Evolutionary conservation across 805 yeast species (phyloP), one percentile per base, ranked within the genome.

Genomic region (Candida vartiovaarae): DNA sequence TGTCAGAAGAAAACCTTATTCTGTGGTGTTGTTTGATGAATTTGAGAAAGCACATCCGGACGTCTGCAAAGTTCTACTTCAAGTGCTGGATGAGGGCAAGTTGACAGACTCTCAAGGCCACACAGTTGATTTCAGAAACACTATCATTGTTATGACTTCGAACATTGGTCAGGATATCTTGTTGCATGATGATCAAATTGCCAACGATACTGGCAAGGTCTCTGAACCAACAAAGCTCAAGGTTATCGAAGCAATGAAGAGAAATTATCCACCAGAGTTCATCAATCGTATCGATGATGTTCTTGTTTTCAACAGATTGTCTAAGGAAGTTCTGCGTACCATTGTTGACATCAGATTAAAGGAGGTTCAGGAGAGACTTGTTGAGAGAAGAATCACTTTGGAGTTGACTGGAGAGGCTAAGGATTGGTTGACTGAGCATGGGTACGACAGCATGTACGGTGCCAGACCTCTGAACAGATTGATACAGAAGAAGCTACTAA

Each of bases 31-130:
- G 45, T 93, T 91, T 62, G 99, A 91, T 64, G 99, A 91, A 67
- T 87, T 91, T 63, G 99, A 91, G 57, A 91, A 91, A 64, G 98
- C 99, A 0, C 98, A 93, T 62, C 84, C 89, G 3, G 99, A 91
- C 64, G 84, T 91, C n/a, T 81, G 95, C 29, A 93, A 93, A 65
- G 72, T 91, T 34, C 69, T 91, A 39, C 68, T 91, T 47, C 99
- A 93, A 64, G 98, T 91, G 0, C 70, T 91, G 42, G 99, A 91
- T 63, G 99, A 91, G 64, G 99, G 99, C 44, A 79, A 84, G 42
- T 72, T 91, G 54, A 91, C 98, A 0, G 99, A 91, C 61, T 84
- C 96, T 3, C 95, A 89, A 57, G 99, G 99, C 29, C 86, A 89
- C 47, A 84, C 83, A 52, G 88, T 93, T 39, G 97, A 93, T 62